Conservation (phyloP, 331 rosid species). For the Stylosanthes scabra region DNA sequence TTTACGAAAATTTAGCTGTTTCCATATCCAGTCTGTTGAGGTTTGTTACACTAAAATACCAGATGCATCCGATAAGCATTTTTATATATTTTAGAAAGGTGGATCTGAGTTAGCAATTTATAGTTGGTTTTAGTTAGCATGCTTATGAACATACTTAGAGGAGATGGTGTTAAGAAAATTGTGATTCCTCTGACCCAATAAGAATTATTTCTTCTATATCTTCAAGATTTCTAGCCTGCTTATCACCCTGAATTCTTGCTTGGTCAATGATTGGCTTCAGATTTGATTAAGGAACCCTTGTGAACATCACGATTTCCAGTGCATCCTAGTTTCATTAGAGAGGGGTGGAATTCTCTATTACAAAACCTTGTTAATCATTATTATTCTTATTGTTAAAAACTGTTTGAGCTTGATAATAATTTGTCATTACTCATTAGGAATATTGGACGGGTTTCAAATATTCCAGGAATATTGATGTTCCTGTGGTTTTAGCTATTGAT, state of each 20-base stretch:
- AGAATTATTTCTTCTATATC: not conserved
- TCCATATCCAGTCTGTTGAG: not conserved
- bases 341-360: not conserved
- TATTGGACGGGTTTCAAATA: not conserved
- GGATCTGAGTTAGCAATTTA: not conserved
- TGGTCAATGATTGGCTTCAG: not conserved
- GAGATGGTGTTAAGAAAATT: not conserved
- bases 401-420: not conserved
- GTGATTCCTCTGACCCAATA: not conserved
- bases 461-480: no score
- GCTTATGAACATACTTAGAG: not conserved
- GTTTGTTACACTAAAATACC: not conserved
- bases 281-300: not conserved
- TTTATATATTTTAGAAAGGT: not conserved
- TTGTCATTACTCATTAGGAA: not conserved
- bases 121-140: not conserved
- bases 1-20: not conserved
- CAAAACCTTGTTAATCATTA: not conserved
- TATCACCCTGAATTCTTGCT: slow-evolving; percentile 3
- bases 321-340: not conserved
- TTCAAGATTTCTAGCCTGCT: not conserved
- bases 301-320: not conserved
- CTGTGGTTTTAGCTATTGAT: no score
- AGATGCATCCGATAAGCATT: not conserved
- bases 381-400: not conserved